Base-by-base conservation (phyloP, 2,329 filamentous ascomycete species). In the Dactylellina sp. region DNA sequence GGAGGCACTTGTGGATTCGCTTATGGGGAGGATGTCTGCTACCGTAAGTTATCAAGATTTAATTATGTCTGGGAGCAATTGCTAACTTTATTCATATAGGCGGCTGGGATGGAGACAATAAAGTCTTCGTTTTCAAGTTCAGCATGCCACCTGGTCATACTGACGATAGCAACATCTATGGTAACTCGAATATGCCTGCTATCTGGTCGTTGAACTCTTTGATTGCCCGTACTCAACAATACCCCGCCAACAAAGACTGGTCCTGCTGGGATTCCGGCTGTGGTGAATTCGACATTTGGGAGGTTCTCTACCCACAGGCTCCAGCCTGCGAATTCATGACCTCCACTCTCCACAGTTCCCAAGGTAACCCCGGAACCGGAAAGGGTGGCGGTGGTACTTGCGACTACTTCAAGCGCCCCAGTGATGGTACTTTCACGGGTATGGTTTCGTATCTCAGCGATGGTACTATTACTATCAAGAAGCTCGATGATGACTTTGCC, bases 231-330 rank as follows among this genome's bases (percentile, higher is more conserved):
- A 88, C 89, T n/a, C 63, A 62, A 35, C 62, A 70, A 57, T 75
- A 75, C 35, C 71, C 3, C 82, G 85, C 3, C 90, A 93, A 80
- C 93, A 93, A 82, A 84, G 85, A 75, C 82, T 93, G 91, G 84
- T 90, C 87, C 71, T 93, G 91, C 84, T 93, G 90, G 90, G 81
- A 81, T 11, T 84, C 79, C 78, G 87, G 87, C 39, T 93, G 91
- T 79, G 90, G 89, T 77, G 91, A 94, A 82, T 86, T 90, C 75
- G 91, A 94, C 78, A 84, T 93, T 61, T 88, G 89, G 78, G 91
- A 93, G 82, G 85, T 91, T 22, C 86, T 93, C 42, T 65, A 72
- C 39, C 50, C 53, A 42, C 84, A 85, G 72, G 80, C 84, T 0
- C 49, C 55, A 53, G 90, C 90, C 25, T 87, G 89, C 79, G 84